Conservation (phyloP, 2,329 filamentous ascomycete genomes). For the Fusarium stilboides region DNA sequence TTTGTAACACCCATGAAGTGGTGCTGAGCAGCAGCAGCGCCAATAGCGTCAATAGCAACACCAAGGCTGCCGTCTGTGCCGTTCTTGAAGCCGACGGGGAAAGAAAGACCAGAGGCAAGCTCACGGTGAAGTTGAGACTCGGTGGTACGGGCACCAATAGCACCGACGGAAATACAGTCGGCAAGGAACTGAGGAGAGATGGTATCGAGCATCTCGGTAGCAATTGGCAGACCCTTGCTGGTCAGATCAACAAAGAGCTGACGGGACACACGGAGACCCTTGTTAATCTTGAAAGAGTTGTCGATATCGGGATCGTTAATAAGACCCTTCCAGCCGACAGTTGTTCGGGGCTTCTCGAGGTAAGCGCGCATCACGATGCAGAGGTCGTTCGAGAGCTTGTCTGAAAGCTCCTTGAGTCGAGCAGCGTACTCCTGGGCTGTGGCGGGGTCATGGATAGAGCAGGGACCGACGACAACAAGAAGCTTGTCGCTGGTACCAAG, state of each 20-base stretch:
- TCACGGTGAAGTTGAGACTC: constrained; percentile 98
- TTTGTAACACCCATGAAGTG: constrained; percentile 99
- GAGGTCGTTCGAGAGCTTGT: constrained; percentile 86
- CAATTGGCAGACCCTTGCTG: constrained; percentile 89
- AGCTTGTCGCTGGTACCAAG: constrained; percentile 87
- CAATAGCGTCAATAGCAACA: constrained; percentile 96
- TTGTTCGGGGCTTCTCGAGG: constrained; percentile 98
- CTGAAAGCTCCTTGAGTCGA: constrained; percentile 81
- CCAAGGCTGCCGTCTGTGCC: constrained; percentile 93
- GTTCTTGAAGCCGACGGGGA: constrained; percentile 99
- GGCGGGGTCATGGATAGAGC: constrained; percentile 95
- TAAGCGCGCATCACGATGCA: constrained; percentile 98
- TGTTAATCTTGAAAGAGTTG: constrained; percentile 98
- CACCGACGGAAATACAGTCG: constrained; percentile 94
- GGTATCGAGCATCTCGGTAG: constrained; percentile 98
- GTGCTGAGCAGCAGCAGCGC: constrained; percentile 85
- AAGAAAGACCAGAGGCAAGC: constrained; percentile 93
- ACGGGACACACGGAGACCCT: constrained; percentile 91
- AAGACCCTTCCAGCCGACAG: constrained; percentile 98
- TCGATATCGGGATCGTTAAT: constrained; percentile 99
- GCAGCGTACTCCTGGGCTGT: constrained; percentile 90
- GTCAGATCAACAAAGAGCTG: constrained; percentile 96
- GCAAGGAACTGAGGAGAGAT: constrained; percentile 98
- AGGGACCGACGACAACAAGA: constrained; percentile 94
- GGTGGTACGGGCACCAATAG: constrained; percentile 95